A percentile compares a stretch with the other conserved stretches of the same genome.
Evolutionary conservation across 2,329 filamentous ascomycete genomes (phyloP).

Genomic region (Colletotrichum sp.): DNA sequence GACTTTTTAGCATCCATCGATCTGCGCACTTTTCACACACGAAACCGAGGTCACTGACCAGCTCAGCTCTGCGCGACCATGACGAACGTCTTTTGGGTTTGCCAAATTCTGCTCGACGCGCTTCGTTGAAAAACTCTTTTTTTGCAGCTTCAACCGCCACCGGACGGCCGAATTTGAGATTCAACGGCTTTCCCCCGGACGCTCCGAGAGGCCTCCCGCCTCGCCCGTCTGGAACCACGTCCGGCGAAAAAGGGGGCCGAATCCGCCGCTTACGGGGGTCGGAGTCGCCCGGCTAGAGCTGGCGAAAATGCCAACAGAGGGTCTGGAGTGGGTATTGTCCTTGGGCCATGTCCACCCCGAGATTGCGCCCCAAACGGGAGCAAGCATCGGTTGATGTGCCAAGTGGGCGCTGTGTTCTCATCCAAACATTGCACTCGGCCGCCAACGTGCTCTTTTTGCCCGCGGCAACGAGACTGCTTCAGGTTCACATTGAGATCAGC

Average conservation of each 20-base stretch:
- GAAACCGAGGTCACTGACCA: neutral
- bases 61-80: neutral
- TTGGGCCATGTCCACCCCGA: neutral
- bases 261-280: neutral
- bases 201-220: neutral
- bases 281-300: neutral
- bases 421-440: neutral
- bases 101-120: neutral
- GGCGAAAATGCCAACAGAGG: neutral
- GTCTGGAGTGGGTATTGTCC: neutral
- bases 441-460: neutral
- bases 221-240: neutral
- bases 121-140: neutral
- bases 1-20: neutral
- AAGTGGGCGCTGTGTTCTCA: neutral
- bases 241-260: neutral
- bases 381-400: neutral
- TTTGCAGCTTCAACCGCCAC: neutral
- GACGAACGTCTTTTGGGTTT: neutral
- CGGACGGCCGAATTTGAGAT: neutral
- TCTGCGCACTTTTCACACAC: neutral
- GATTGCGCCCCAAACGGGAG: conserved; percentile 6
- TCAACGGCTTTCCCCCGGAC: neutral
- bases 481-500: neutral
- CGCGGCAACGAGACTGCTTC: neutral